Conservation (phyloP, 2,329 filamentous ascomycete species). For the Alternaria infectoria region DNA sequence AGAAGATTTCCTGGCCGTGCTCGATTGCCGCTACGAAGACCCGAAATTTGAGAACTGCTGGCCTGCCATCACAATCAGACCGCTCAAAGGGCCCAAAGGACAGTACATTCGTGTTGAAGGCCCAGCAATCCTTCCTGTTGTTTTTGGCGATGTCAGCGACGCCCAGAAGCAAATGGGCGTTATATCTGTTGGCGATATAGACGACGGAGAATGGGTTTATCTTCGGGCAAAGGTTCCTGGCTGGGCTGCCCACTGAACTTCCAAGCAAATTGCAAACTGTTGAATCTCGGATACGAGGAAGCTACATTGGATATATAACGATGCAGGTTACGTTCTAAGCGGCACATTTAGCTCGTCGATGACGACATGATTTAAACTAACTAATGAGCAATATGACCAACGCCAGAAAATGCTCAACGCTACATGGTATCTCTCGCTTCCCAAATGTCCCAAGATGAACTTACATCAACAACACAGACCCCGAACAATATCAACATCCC, state of each 20-base stretch:
- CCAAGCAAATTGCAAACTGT: neutral
- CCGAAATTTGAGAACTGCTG: neutral
- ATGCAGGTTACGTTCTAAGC: neutral
- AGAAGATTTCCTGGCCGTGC: neutral
- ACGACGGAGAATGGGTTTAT: neutral
- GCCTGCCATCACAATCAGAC: neutral
- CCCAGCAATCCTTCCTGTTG: neutral
- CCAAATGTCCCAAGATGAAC: neutral
- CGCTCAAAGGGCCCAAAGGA: neutral
- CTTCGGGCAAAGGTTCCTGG: neutral
- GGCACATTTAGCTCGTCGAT: neutral
- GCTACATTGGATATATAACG: neutral
- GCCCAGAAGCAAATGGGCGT: neutral
- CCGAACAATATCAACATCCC: neutral
- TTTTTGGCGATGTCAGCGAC: neutral
- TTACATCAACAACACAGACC: neutral
- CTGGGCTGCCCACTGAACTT: neutral
- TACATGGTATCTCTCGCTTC: conserved; percentile 6
- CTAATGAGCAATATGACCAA: neutral
- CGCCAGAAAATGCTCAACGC: neutral
- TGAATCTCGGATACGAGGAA: neutral
- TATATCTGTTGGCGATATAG: neutral
- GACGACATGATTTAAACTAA: neutral
- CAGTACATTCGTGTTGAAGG: neutral
- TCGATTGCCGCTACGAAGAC: neutral